Evolutionary conservation across 2,329 filamentous ascomycete species (phyloP).

Genomic region (Penicillium janthinellum): DNA sequence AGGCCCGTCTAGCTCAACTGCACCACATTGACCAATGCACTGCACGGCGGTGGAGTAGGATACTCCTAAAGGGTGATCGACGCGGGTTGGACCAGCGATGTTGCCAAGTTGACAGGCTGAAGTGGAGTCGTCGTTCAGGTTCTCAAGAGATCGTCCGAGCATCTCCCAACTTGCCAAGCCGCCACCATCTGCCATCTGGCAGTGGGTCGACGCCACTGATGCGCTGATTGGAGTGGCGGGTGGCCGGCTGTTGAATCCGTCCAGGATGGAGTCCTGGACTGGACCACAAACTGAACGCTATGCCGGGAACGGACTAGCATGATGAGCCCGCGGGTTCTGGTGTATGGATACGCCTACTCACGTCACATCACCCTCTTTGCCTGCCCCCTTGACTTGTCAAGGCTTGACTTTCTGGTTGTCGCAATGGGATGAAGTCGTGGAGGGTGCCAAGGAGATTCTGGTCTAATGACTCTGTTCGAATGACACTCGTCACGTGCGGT

Average conservation of each 20-base stretch:
- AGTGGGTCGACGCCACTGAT: not conserved
- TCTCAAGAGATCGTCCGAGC: not conserved
- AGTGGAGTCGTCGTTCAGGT: not conserved
- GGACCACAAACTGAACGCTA: not conserved
- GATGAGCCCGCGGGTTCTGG: not conserved
- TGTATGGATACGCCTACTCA: not conserved
- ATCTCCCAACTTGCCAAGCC: not conserved
- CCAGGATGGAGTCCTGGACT: not conserved
- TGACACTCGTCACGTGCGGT: not conserved
- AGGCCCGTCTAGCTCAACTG: slow-evolving; percentile 12
- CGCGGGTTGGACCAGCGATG: slow-evolving; percentile 1
- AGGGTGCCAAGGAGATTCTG: not conserved
- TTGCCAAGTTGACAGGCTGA: not conserved
- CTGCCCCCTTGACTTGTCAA: not conserved
- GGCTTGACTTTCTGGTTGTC: not conserved
- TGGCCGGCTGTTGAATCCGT: slow-evolving; percentile 12
- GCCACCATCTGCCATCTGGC: not conserved
- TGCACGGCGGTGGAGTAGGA: slow-evolving; percentile 5
- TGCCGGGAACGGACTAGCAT: not conserved
- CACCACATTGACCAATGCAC: not conserved
- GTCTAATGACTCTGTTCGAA: not conserved
- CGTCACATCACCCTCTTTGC: not conserved
- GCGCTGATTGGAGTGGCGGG: slow-evolving; percentile 8
- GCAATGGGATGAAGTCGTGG: not conserved
- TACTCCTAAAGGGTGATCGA: slow-evolving; percentile 13